Evolutionary conservation across 129 eudicot species (phyloP).

Genomic region (Flaveria trinervia): DNA sequence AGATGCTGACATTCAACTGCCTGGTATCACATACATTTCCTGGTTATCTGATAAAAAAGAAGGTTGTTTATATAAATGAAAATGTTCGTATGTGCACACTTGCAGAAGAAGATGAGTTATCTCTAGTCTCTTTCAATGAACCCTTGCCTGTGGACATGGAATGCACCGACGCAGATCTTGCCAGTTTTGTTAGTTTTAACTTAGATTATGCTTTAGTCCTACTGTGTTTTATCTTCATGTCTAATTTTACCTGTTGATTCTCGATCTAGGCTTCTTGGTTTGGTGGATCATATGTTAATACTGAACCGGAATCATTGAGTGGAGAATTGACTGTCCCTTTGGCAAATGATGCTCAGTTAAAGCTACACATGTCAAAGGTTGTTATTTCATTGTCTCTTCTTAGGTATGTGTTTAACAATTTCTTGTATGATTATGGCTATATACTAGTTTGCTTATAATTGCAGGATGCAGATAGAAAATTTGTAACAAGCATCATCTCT

Average conservation of each 20-base stretch:
- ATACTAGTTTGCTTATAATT: slow-evolving; percentile 1
- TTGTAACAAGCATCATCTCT: slow-evolving; percentile 48
- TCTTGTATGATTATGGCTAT: neutral
- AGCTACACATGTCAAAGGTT: slow-evolving; percentile 83
- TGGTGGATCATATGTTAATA: slow-evolving; percentile 76
- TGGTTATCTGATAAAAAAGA: neutral
- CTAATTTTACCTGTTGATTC: neutral
- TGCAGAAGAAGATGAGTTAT: slow-evolving; percentile 67
- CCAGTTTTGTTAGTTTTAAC: slow-evolving; percentile 62
- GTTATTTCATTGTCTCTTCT: neutral
- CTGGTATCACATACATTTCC: slow-evolving; percentile 44
- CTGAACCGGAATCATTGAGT: slow-evolving; percentile 37
- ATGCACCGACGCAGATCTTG: slow-evolving; percentile 55
- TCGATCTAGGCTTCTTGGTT: slow-evolving; percentile 63
- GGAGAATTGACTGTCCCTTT: slow-evolving; percentile 68
- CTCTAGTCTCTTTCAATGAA: slow-evolving; percentile 62
- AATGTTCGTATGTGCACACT: neutral
- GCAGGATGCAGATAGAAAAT: slow-evolving; percentile 79
- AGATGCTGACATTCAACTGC: slow-evolving; percentile 57
- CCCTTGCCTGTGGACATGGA: slow-evolving; percentile 42
- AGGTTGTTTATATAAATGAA: slow-evolving; percentile 9
- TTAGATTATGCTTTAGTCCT: slow-evolving; percentile 14
- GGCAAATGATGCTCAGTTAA: slow-evolving; percentile 51
- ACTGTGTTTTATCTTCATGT: neutral
- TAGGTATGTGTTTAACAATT: neutral